Conservation (phyloP, 1,139 yeast species). For the Arxiozyma slooffiae region DNA sequence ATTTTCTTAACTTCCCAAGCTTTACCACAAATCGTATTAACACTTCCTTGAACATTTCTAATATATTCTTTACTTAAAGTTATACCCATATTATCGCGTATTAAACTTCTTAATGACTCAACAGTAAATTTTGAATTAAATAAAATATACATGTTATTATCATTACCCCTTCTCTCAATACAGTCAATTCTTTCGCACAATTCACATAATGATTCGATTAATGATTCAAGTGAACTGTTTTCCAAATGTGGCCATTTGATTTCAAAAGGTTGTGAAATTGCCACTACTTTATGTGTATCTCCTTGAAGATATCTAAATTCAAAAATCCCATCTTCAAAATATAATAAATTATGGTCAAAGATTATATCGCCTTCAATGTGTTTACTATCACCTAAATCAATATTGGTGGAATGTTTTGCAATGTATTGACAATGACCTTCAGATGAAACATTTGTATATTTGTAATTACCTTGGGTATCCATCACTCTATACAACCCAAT, state of each 20-base stretch:
- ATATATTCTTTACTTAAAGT: conserved; percentile 32
- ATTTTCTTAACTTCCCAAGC: conserved; percentile 30
- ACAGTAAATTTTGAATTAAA: conserved; percentile 12
- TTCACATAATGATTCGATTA: conserved; percentile 17
- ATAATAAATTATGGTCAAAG: conserved; percentile 44
- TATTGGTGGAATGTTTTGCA: conserved; percentile 9
- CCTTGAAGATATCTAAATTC: conserved; percentile 68
- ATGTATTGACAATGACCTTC: conserved; percentile 62
- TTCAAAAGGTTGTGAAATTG: conserved; percentile 64
- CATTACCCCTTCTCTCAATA: conserved; percentile 9
- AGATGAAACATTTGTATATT: conserved; percentile 53
- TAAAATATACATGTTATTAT: conserved; percentile 3
- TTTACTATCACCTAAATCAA: conserved; percentile 15
- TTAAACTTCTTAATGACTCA: conserved; percentile 18
- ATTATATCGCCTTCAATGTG: conserved; percentile 41
- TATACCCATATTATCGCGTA: conserved; percentile 29
- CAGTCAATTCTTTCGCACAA: conserved; percentile 21
- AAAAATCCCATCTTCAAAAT: conserved; percentile 65
- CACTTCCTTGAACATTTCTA: conserved; percentile 28
- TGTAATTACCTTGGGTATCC: conserved; percentile 51
- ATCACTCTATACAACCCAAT: conserved; percentile 63
- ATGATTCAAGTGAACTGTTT: conserved; percentile 30
- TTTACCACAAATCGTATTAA: conserved; percentile 26
- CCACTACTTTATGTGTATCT: conserved; percentile 62
- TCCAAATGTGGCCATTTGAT: conserved; percentile 39